Conservation (phyloP, 345 rosid species). For the Syzygium oleosum region DNA sequence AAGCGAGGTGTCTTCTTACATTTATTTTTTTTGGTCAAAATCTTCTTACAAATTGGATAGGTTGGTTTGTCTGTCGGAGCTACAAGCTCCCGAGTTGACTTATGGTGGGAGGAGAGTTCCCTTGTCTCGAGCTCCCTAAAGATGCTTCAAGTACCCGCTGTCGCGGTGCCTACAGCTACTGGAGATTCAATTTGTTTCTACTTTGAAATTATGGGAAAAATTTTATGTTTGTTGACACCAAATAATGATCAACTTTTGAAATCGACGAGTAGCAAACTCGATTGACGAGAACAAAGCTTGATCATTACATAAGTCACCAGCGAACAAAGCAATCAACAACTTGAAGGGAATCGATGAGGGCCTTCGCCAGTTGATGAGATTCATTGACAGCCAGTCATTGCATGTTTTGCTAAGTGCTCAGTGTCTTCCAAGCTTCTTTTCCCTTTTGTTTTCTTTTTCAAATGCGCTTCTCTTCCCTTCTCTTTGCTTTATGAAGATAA, state of each 20-base stretch:
- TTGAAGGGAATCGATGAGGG: too few relatives aligned
- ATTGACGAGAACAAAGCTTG: too few relatives aligned
- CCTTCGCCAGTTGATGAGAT: too few relatives aligned
- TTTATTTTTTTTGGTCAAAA: too few relatives aligned
- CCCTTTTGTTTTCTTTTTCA: neutral
- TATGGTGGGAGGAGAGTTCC: neutral
- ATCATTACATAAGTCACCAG: too few relatives aligned
- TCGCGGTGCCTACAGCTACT: neutral
- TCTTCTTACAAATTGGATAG: too few relatives aligned
- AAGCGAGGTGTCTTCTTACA: neutral
- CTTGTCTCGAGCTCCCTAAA: neutral
- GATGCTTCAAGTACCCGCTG: neutral
- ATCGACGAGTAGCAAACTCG: too few relatives aligned
- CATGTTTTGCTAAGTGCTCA: neutral
- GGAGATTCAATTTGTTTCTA: neutral
- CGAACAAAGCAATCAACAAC: too few relatives aligned
- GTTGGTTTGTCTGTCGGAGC: neutral
- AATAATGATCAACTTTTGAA: too few relatives aligned
- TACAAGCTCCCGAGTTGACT: neutral
- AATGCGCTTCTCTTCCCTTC: neutral
- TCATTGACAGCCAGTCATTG: neutral
- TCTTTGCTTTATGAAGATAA: too few relatives aligned
- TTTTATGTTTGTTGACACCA: too few relatives aligned
- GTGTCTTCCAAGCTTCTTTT: neutral
- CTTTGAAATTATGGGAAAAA: neutral